A percentile compares a stretch with the other conserved stretches of the same genome.
These are phyloP conservation scores for Rhododendron henanense DNA, from an alignment of 148 eudicot genomes.

Conservation along the genomic window DNA sequence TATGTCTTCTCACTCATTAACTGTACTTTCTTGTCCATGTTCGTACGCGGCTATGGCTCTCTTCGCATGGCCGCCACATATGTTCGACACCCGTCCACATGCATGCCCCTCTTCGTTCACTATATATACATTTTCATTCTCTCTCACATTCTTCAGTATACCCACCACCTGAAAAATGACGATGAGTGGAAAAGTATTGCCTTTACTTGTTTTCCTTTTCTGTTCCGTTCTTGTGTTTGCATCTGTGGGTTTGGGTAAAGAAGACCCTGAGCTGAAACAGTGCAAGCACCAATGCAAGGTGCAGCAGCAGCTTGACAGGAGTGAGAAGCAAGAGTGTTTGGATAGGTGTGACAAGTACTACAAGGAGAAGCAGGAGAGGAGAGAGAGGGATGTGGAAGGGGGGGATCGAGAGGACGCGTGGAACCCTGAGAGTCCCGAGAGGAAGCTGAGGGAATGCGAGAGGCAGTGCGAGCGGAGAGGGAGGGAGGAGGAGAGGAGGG, in stretches of 20 bases:
- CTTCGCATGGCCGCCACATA: background rate
- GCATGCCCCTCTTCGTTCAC: background rate
- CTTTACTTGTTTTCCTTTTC: constrained; percentile 11
- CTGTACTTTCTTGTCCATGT: background rate
- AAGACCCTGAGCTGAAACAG: constrained; percentile 38
- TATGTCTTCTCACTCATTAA: background rate
- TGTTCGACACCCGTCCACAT: background rate
- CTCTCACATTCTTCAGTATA: background rate
- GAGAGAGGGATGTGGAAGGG: constrained; percentile 6
- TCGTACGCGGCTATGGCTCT: background rate
- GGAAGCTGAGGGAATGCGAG: constrained; percentile 24
- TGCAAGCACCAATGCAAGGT: constrained; percentile 46
- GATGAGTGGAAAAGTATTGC: background rate
- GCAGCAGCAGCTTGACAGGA: constrained; percentile 20
- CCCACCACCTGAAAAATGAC: background rate
- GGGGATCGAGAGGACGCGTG: background rate
- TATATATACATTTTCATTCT: background rate
- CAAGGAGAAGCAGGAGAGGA: constrained; percentile 20
- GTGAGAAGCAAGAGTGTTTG: constrained; percentile 21
- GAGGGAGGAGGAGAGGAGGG: background rate
- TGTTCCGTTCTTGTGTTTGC: background rate
- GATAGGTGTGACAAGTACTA: constrained; percentile 23
- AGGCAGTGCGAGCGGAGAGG: constrained; percentile 21
- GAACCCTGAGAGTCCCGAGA: constrained; percentile 7
- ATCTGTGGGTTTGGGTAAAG: background rate